Base-by-base conservation (phyloP, 257 asterid species). In the Forsythia suspensa region DNA sequence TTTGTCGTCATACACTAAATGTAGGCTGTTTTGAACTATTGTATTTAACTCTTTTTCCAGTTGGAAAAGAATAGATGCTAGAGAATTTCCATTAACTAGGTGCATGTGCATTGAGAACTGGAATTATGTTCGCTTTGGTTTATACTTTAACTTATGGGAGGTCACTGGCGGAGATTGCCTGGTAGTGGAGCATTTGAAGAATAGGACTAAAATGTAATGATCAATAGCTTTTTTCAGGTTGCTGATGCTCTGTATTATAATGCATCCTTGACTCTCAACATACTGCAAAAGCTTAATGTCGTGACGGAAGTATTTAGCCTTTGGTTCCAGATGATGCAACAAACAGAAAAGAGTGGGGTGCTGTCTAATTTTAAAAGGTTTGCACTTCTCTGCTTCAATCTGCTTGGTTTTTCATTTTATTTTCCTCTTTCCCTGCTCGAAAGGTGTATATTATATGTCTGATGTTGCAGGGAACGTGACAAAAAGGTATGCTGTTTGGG, bases 401-500 rank as follows among this genome's bases (percentile, higher is more conserved):
- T 42, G 46, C 46, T 42, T 42, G 46, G 46, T 42, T 5, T 42
- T 42, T 4, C 46, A 42, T 42, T 8, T 42, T 5, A 42, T 8
- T 42, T 42, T 42, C 4, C 46, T 42, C 8, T 42, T 42, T 42
- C 3, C 9, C 46, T 5, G 5, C 46, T 42, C 5, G 9, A 42
- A 4, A 42, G 9, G 46, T 5, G 5, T 42, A 2, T 42, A 8
- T 0, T 42, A 8, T 42, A 8, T 42, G 46, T 29, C 34, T 29
- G 34, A 29, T 8, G 71, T 76, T 86, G 79, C 95, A 96, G 99
- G 93, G 99, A 94, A 80, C 97, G 94, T 21, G 98, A 96, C 80
- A 96, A 96, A 84, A 96, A 96, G 80, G 95, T 96, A 8, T 94
- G 99, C 92, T 92, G 97, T 84, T 84, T 96, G 88, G 99, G 99